A percentile compares a stretch with the other conserved stretches of the same genome.
Conservation (phyloP, 495 filamentous ascomycete genomes). For the Neohortaea acidophila region DNA sequence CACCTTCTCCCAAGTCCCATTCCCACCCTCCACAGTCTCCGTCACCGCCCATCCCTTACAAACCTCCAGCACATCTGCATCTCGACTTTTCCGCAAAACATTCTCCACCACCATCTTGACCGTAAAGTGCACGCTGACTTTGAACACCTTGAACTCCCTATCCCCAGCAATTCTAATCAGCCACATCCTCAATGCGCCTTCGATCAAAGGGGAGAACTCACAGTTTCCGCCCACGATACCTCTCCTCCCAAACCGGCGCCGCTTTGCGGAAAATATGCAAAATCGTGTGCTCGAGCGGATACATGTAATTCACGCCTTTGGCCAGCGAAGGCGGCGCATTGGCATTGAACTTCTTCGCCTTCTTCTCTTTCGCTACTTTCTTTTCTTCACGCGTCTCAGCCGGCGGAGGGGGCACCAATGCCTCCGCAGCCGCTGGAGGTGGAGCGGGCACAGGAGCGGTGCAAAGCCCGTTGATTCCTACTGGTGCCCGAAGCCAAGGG, state of each 20-base stretch:
- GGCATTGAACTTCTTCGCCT: neutral
- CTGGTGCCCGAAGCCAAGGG: no score
- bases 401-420: no score
- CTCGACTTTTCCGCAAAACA: neutral
- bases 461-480: neutral
- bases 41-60: slow-evolving; percentile 13
- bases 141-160: slow-evolving; percentile 14
- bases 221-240: slow-evolving; percentile 6
- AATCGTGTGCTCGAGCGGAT: slow-evolving; percentile 2
- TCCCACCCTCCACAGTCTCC: slow-evolving; percentile 9
- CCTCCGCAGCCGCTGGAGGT: neutral
- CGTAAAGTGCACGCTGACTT: slow-evolving; percentile 8
- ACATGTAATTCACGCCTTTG: slow-evolving; percentile 12
- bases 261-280: slow-evolving; percentile 13
- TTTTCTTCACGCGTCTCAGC: no score
- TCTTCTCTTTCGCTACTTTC: slow-evolving; percentile 2
- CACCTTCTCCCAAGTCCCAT: slow-evolving; percentile 8
- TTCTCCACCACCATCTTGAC: slow-evolving; percentile 7
- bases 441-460: neutral
- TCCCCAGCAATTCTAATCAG: no score
- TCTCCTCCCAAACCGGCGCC: slow-evolving; percentile 10
- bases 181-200: no score
- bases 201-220: neutral
- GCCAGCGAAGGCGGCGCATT: slow-evolving; percentile 2
- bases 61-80: no score